Evolutionary conservation across 495 filamentous ascomycete genomes (phyloP).

Genomic region (Chlorociboria aeruginascens): DNA sequence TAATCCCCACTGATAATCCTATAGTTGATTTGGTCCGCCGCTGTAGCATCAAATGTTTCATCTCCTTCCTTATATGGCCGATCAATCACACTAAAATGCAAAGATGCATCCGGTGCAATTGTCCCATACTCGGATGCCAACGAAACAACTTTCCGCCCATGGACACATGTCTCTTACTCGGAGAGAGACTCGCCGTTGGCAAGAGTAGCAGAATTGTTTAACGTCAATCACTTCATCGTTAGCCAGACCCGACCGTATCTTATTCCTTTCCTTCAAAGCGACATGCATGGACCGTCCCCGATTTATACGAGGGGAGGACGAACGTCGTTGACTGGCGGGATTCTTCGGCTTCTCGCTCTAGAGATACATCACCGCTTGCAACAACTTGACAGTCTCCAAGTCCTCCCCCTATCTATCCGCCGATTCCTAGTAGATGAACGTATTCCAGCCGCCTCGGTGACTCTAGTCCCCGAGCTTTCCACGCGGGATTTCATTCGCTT

Average conservation of each 20-base stretch:
- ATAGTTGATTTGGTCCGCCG: slow-evolving; percentile 79
- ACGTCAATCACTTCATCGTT: slow-evolving; percentile 82
- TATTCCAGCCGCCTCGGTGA: slow-evolving; percentile 69
- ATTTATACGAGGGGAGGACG: slow-evolving; percentile 43
- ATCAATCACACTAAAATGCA: slow-evolving; percentile 66
- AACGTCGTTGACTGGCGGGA: slow-evolving; percentile 44
- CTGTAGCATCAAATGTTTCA: slow-evolving; percentile 81
- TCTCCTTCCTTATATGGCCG: slow-evolving; percentile 47
- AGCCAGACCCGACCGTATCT: slow-evolving; percentile 69
- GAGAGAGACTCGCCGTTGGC: slow-evolving; percentile 72
- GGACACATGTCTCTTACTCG: slow-evolving; percentile 54
- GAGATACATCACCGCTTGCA: slow-evolving; percentile 74
- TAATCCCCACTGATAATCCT: slow-evolving; percentile 22
- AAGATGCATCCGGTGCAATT: slow-evolving; percentile 66
- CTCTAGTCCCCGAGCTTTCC: slow-evolving; percentile 70
- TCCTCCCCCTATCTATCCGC: slow-evolving; percentile 56
- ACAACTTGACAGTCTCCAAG: slow-evolving; percentile 66
- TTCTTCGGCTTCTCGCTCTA: slow-evolving; percentile 55
- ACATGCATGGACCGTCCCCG: slow-evolving; percentile 63
- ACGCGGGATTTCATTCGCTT: slow-evolving; percentile 60
- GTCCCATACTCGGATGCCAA: slow-evolving; percentile 65
- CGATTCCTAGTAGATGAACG: slow-evolving; percentile 80
- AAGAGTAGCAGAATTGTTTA: slow-evolving; percentile 84
- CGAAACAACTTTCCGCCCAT: slow-evolving; percentile 55
- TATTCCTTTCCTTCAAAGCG: slow-evolving; percentile 72